Percentiles rank a stretch among this genome's conserved stretches.
These are phyloP conservation scores for Botrytis fragariae DNA, from an alignment of 2,329 filamentous ascomycete species.

Conservation along the genomic window DNA sequence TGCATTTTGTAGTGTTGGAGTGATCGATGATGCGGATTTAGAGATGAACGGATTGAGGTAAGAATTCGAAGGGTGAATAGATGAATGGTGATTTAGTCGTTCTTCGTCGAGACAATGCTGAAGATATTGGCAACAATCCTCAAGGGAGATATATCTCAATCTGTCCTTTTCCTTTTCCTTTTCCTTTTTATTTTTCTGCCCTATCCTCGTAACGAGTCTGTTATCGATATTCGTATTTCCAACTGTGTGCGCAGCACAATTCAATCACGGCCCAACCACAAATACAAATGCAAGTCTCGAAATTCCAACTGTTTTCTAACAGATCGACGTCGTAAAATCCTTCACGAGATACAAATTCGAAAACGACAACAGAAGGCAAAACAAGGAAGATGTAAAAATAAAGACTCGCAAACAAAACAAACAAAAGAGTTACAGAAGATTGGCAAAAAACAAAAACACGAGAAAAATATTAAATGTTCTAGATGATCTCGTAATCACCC, in stretches of 20 bases:
- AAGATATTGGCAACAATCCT: neutral
- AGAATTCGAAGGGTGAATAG: neutral
- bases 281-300: neutral
- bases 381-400: neutral
- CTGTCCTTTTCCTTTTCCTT: neutral
- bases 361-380: neutral
- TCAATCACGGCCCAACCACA: neutral
- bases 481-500: neutral
- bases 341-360: neutral
- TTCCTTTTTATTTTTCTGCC: neutral
- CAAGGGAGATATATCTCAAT: neutral
- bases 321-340: neutral
- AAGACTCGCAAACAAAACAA: neutral
- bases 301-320: neutral
- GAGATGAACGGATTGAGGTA: neutral
- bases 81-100: neutral
- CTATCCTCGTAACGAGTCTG: neutral
- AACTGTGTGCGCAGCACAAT: neutral
- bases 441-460: neutral
- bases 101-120: neutral
- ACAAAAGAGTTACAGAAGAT: no score
- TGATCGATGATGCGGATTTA: neutral
- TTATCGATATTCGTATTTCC: neutral
- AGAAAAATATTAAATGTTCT: neutral
- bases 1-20: constrained; percentile 38